A percentile compares a stretch with the other conserved stretches of the same genome.
phyloP scores from a whole-genome alignment of 176 grass and related monocot species.

The Thalia dealbata region DNA sequence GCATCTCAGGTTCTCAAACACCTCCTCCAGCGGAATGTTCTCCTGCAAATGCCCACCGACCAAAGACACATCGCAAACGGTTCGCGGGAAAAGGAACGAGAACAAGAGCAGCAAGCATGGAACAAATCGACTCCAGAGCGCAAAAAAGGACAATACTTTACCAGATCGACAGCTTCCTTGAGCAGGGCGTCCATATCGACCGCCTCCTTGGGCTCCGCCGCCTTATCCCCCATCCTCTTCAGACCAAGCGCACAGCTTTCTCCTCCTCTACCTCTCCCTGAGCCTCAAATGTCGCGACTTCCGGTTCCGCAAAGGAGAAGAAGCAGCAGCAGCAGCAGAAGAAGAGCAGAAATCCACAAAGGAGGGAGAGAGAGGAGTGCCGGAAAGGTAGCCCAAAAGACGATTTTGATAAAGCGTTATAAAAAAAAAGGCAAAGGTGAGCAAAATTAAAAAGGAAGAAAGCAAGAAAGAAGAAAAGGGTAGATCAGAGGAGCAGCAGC shows the following conservation, averaged over 20 bases:
- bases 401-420: not conserved
- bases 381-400: not conserved
- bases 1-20: constrained; percentile 75
- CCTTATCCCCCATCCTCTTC: constrained; percentile 46
- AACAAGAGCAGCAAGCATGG: not conserved
- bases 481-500: not conserved
- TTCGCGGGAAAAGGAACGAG: not conserved
- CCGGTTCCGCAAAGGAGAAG: not conserved
- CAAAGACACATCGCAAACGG: not conserved
- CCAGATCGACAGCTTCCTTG: constrained; percentile 82
- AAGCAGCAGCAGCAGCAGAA: not conserved
- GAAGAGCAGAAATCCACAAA: not conserved
- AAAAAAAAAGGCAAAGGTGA: not conserved
- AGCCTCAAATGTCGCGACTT: not conserved
- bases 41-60: constrained; percentile 28
- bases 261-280: not conserved
- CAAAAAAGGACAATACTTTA: constrained; percentile 15
- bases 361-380: not conserved
- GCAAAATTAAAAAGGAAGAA: no score
- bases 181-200: constrained; percentile 58
- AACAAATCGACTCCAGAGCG: not conserved
- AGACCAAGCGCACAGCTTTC: not conserved
- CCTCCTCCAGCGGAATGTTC: constrained; percentile 83
- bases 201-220: not conserved
- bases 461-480: not conserved